phyloP scores from a whole-genome alignment of 345 rosid genomes.

The Erysimum cheiranthoides region DNA sequence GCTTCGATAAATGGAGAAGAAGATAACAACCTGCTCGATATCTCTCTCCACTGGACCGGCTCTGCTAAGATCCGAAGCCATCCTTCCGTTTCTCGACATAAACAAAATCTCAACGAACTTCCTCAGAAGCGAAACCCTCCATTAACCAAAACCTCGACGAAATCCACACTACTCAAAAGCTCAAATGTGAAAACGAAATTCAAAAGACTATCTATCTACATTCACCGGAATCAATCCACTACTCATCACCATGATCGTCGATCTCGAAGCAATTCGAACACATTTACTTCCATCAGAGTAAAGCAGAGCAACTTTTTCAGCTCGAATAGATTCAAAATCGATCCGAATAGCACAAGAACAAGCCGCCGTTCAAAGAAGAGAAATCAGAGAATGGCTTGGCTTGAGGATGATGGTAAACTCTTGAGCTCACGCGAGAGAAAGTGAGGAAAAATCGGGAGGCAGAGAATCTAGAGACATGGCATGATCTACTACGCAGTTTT shows the following conservation, averaged over 20 bases:
- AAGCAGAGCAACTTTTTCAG: constrained; percentile 14
- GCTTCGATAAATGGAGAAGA: constrained; percentile 20
- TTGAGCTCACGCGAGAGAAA: constrained; percentile 35
- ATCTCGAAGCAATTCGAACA: constrained; percentile 31
- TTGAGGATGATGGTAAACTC: constrained; percentile 6
- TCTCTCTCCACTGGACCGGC: constrained; percentile 86
- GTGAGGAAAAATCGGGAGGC: constrained; percentile 36
- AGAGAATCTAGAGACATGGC: constrained; percentile 46
- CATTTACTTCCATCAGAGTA: constrained; percentile 32
- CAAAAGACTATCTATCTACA: constrained; percentile 16
- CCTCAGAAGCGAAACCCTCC: constrained; percentile 52
- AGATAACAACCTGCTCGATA: constrained; percentile 79
- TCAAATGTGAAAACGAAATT: not conserved
- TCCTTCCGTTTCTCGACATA: constrained; percentile 70
- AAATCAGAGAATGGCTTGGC: constrained; percentile 24
- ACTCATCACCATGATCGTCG: constrained; percentile 35
- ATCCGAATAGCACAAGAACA: constrained; percentile 23
- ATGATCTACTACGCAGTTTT: constrained; percentile 52
- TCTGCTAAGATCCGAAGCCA: constrained; percentile 95
- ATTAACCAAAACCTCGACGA: constrained; percentile 47
- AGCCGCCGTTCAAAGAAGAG: not conserved
- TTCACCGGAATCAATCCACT: constrained; percentile 31
- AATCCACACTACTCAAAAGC: constrained; percentile 37
- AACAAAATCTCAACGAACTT: constrained; percentile 41
- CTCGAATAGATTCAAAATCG: constrained; percentile 34